These are phyloP conservation scores for Solanum corneliomulleri DNA, from an alignment of 257 asterid genomes.

Conservation along the genomic window DNA sequence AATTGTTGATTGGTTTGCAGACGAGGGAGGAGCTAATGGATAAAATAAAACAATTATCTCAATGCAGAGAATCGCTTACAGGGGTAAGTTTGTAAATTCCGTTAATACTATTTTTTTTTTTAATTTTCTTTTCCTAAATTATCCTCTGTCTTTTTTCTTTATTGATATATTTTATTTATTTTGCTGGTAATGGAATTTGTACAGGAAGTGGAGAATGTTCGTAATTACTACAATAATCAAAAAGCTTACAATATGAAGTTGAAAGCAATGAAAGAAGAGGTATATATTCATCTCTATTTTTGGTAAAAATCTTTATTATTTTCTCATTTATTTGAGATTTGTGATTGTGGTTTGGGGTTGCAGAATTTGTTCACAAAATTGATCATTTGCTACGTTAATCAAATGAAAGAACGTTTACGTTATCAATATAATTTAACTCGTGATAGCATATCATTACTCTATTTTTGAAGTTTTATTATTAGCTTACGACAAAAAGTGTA, in stretches of 20 bases:
- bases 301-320: background rate
- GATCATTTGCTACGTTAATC: background rate
- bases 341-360: background rate
- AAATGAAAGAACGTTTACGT: background rate
- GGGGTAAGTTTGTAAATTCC: conserved; percentile 26
- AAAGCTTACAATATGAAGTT: conserved; percentile 22
- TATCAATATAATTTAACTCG: background rate
- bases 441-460: background rate
- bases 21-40: conserved; percentile 18
- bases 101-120: background rate
- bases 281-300: background rate
- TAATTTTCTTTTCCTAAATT: background rate
- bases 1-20: conserved; percentile 14
- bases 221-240: conserved; percentile 11
- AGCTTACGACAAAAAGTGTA: background rate
- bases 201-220: conserved; percentile 21
- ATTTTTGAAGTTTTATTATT: background rate
- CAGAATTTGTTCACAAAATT: background rate
- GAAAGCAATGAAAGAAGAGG: conserved; percentile 33
- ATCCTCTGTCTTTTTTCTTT: background rate
- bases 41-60: conserved; percentile 22
- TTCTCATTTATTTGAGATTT: background rate
- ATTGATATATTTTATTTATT: background rate
- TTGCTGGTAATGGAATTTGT: background rate
- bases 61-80: conserved; percentile 22